Base-by-base conservation (phyloP, 177 flowering plant genomes). In the Telopea speciosissima region DNA sequence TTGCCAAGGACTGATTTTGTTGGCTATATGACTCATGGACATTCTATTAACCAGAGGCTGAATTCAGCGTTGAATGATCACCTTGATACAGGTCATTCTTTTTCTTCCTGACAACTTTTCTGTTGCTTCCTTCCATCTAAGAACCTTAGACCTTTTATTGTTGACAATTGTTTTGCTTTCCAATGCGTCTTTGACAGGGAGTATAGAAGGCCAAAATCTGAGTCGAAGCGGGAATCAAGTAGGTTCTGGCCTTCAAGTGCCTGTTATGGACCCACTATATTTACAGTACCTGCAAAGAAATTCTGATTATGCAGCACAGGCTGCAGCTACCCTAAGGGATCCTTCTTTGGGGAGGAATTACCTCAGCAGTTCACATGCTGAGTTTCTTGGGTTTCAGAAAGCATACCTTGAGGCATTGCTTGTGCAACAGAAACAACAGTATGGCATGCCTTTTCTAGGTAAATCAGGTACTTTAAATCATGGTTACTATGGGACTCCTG, bases 401-500 rank as follows among this genome's bases (percentile, higher is more conserved):
- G 89, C 83, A 52, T 87, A 86, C 70, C 78, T 89, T 72, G 85
- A 79, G 70, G 75, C 84, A 24, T 76, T 89, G 77, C 83, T 84
- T 70, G 85, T 88, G n/a, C 90, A 83, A 70, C 90, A 86, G 72
- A 88, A 82, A 62, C 89, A 87, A 25, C 91, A 87, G 56, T 79
- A 79, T 76, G 84, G 73, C 24, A 26, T 81, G 71, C 71, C 82
- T 49, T 77, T 61, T 66, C 25, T 80, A 36, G 84, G 77, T 58
- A 85, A 83, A 72, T 71, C 81, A 62, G 80, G 82, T 60, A 79
- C 73, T 75, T 65, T 81, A 62, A 80, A 75, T 79, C 80, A 83
- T 72, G 83, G 84, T 21, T 80, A 79, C 62, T 81, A 75, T 75
- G 77, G 78, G 56, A 82, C 68, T 75, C 77, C 83, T 26, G 67